Evolutionary conservation across 108 stramenopile genomes (phyloP), one percentile per base, ranked within the genome.

Genomic region (Nitzschia inconspicua): DNA sequence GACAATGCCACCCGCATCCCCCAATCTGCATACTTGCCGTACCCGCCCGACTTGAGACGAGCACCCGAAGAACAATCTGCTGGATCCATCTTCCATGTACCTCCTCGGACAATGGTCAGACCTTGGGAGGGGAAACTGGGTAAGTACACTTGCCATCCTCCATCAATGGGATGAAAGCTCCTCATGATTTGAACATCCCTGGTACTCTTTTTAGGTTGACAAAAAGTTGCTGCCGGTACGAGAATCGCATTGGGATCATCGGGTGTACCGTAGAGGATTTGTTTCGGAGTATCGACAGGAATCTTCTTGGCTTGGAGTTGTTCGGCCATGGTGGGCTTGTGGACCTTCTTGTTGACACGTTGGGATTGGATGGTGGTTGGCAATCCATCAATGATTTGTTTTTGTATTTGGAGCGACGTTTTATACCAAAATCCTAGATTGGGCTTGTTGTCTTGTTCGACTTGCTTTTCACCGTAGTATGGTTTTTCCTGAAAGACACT

Each of bases 121-220:
- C 57, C 57, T 40, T 57, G 20, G 25, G 57, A 2, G 8, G 37
- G 2, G 24, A 57, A 57, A 7, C 28, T 19, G 3, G 57, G 57
- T 28, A 57, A 23, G 29, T 66, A 31, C 4, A 66, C 37, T 35
- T 66, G 65, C 4, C 27, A 36, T n/a, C 52, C 51, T 28, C 42
- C 42, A 18, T 3, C 5, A 5, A 32, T 22, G 0, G n/a, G 20
- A 28, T 22, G 24, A 24, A 61, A 61, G 28, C 60, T 48, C 44
- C 57, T 57, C 65, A 66, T 66, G 2, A 47, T 31, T 8, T 25
- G 34, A 35, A 66, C 44, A 34, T 57, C 51, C 1, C 57, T 57
- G 26, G 65, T 57, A 23, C 26, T 23, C 24, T 16, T 25, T 20
- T 34, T 2, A 35, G 56, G 35, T n/a, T n/a, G n/a, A n/a, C n/a